A percentile compares a stretch with the other conserved stretches of the same genome.
phyloP scores from a whole-genome alignment of 2,329 filamentous ascomycete species.

The Trichophaea hybrida region DNA sequence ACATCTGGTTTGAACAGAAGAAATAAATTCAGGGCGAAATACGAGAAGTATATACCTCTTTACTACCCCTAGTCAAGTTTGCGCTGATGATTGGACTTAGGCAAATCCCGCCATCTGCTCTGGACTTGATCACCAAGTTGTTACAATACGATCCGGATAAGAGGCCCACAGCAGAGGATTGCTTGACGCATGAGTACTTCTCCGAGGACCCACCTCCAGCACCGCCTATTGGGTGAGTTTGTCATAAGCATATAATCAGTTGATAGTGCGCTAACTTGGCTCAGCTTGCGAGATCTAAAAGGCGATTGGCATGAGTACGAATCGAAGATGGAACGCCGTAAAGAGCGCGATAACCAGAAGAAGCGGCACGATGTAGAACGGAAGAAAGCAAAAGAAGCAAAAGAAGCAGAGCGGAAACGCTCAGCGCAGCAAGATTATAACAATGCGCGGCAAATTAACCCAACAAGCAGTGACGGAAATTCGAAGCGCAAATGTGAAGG shows the following conservation, averaged over 20 bases:
- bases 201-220: conserved; percentile 62
- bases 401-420: not conserved
- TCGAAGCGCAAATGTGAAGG: not conserved
- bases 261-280: conserved; percentile 28
- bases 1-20: conserved; percentile 54
- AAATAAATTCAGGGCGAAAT: conserved; percentile 69
- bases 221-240: conserved; percentile 61
- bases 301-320: conserved; percentile 99
- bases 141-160: conserved; percentile 78
- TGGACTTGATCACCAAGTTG: conserved; percentile 69
- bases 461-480: too few relatives aligned
- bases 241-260: not conserved
- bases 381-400: conserved; percentile 36
- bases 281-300: conserved; percentile 59
- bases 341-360: conserved; percentile 48
- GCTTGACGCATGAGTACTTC: conserved; percentile 82
- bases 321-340: conserved; percentile 65
- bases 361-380: conserved; percentile 35
- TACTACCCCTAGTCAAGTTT: not conserved
- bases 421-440: too few relatives aligned
- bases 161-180: conserved; percentile 68
- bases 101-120: conserved; percentile 57
- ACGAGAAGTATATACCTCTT: conserved; percentile 40
- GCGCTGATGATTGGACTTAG: conserved; percentile 7
- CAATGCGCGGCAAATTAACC: too few relatives aligned